Evolutionary conservation across 176 grass and related monocot genomes (phyloP).

Genomic region (bread wheat (Triticum aestivum)): IWGSC_CS_RefSeq_v2.1 NC_057810.1:453186495-453186994

Average conservation of each 20-base stretch:
- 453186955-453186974: constrained; percentile 53
- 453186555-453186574: neutral
- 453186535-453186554: neutral
- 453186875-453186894: neutral
- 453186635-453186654: neutral
- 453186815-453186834: constrained; percentile 43
- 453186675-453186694: neutral
- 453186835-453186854: constrained; percentile 39
- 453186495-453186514: neutral
- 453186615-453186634: neutral
- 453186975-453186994: constrained; percentile 39
- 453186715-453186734: constrained; percentile 11
- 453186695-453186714: neutral
- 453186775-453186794: constrained; percentile 37
- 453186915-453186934: neutral
- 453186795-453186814: constrained; percentile 55
- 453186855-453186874: constrained; percentile 47
- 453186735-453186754: neutral
- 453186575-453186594: neutral
- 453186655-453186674: neutral
- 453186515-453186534: neutral
- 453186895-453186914: neutral
- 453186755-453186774: constrained; percentile 32
- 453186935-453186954: neutral
- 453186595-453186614: too few species aligned